Evolutionary conservation across 2,329 filamentous ascomycete genomes (phyloP).

Genomic region (Pseudogymnoascus sp.): DNA sequence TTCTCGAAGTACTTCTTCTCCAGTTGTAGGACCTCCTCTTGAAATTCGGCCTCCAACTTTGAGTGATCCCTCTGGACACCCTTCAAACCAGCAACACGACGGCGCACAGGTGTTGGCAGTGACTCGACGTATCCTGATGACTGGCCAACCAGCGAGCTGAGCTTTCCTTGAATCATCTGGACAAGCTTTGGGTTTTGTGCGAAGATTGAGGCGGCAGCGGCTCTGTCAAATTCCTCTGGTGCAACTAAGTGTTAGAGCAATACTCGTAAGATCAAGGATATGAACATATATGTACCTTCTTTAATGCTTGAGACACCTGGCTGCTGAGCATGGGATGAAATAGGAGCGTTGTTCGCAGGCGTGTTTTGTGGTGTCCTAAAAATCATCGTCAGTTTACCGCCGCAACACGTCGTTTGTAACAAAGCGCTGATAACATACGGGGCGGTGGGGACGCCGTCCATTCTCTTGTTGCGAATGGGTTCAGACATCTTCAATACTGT

Average conservation of each 20-base stretch:
- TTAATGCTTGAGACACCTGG: conserved; percentile 92
- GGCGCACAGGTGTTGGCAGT: conserved; percentile 79
- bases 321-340: conserved; percentile 94
- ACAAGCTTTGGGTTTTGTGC: conserved; percentile 92
- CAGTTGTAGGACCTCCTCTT: conserved; percentile 93
- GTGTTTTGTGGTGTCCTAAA: conserved; percentile 96
- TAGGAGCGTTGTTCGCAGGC: conserved; percentile 88
- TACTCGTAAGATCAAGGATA: background rate
- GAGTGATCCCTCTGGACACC: conserved; percentile 98
- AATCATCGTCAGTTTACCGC: conserved; percentile 21
- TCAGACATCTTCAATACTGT: conserved; percentile 48
- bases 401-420: conserved; percentile 10
- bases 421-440: conserved; percentile 45
- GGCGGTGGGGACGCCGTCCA: conserved; percentile 49
- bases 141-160: conserved; percentile 84
- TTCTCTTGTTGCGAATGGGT: conserved; percentile 61
- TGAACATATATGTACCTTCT: conserved; percentile 65
- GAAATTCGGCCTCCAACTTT: conserved; percentile 96
- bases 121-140: conserved; percentile 98
- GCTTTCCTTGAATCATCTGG: conserved; percentile 95
- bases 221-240: conserved; percentile 83
- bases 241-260: background rate
- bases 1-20: conserved; percentile 99
- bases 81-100: conserved; percentile 90
- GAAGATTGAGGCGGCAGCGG: conserved; percentile 82